phyloP scores from a whole-genome alignment of 2,329 filamentous ascomycete species.

The Colletotrichum ledebouriae region DNA sequence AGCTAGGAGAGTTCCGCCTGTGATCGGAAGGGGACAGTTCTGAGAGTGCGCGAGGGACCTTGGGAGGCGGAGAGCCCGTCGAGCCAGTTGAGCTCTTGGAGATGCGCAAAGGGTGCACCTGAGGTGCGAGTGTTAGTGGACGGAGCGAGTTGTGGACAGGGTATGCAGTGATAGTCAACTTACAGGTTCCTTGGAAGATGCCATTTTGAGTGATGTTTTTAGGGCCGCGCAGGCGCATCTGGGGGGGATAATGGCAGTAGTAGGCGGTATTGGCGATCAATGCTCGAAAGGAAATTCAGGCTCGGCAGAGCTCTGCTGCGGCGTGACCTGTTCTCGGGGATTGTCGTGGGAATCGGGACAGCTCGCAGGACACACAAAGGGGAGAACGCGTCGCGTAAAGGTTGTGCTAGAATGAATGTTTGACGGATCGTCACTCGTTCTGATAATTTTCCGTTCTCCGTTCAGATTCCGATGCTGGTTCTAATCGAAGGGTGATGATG shows the following conservation, averaged over 20 bases:
- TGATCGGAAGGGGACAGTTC: conserved; percentile 90
- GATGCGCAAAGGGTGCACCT: conserved; percentile 85
- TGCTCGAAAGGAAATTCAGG: conserved; percentile 23
- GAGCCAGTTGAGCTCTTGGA: conserved; percentile 69
- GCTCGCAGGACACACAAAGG: conserved; percentile 36
- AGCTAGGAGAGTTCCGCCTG: conserved; percentile 93
- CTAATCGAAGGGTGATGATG: conserved; percentile 27
- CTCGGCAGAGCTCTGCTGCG: conserved; percentile 28
- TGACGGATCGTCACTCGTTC: conserved; percentile 27
- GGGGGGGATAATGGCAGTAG: conserved; percentile 16
- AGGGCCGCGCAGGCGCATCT: conserved; percentile 31
- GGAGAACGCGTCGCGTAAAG: conserved; percentile 33
- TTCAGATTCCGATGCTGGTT: conserved; percentile 34
- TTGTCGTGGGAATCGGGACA: conserved; percentile 9
- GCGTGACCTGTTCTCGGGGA: conserved; percentile 14
- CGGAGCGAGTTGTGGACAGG: background rate
- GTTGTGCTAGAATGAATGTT: conserved; percentile 39
- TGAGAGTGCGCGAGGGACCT: conserved; percentile 82
- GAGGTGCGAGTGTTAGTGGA: conserved; percentile 37
- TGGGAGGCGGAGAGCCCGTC: conserved; percentile 71
- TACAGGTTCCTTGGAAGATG: conserved; percentile 42
- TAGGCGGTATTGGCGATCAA: conserved; percentile 21
- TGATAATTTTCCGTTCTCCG: conserved; percentile 2
- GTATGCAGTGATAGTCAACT: conserved; percentile 4
- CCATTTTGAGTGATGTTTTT: conserved; percentile 39